Base-by-base conservation (phyloP, 2,329 filamentous ascomycete species). In the Cytospora leucostoma region DNA sequence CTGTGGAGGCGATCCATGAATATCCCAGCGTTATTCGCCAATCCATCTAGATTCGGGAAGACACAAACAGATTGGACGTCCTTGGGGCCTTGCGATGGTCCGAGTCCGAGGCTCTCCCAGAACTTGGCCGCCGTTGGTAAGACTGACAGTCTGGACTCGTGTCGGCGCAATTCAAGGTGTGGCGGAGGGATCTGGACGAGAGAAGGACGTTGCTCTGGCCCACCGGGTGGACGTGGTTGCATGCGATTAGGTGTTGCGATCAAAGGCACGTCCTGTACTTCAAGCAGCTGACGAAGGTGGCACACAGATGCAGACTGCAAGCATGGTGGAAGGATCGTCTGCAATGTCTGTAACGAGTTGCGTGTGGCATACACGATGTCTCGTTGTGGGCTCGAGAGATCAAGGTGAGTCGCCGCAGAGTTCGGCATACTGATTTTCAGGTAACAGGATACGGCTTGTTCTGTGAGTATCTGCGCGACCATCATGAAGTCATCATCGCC, bases 61-160 rank as follows among this genome's bases (percentile, higher is more conserved):
- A 95, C 78, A 71, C 89, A 92, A 55, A 91, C 83, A 0, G 87
- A 84, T 40, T 83, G 81, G 35, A 95, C 78, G 65, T 94, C 85
- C 73, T 96, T 96, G 8, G 80, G 71, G 0, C 90, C 89, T 64
- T 85, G 85, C 10, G 85, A 85, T 4, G 92, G 92, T 1, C 86
- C 86, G 1, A 96, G 80, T 0, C 91, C 90, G 19, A 96, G 78
- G 54, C 88, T 87, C 71, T 95, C 91, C 92, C 92, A 96, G 71
- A 95, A 96, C 1, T 83, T 78, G 21, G 94, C 78, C 0, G 90
- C 89, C 0, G 91, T 85, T 2, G 92, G 90, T 27, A 94, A 79
- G 47, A 96, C 80, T 12, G 92, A 91, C 62, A 93, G 83, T 55
- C 84, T 84, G 1, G 82, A 82, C 47, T 92, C 89, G 21, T 87